Base-by-base conservation (phyloP, 108 stramenopile genomes). In the Thalassiosira profunda region DNA sequence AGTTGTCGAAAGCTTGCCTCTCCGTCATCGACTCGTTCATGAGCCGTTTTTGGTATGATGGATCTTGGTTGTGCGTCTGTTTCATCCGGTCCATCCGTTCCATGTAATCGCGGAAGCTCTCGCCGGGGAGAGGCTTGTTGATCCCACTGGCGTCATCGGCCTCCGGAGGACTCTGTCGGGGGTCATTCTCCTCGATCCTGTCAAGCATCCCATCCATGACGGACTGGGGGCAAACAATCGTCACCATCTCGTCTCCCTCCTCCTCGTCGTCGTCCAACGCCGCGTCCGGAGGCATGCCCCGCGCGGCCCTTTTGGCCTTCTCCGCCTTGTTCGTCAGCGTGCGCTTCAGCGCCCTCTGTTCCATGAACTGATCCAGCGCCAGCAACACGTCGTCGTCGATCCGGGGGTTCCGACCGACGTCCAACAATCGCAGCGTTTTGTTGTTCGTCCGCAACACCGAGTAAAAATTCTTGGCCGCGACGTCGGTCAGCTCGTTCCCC, bases 281-380 rank as follows among this genome's bases (percentile, higher is more conserved):
- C 28, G 29, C 55, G 52, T 28, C 28, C 47, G 24, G 38, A 2
- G 18, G 47, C 52, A 41, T 2, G 29, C 46, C 65, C 25, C 23
- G 24, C 12, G 51, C 47, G 29, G 37, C 44, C 43, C 37, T 52
- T 21, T 30, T 45, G n/a, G 30, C 57, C 25, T 10, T 49, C 5
- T 46, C 38, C 4, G 43, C 48, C 43, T 52, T 53, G 14, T 44
- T 21, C 11, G 31, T 67, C n/a, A 63, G 37, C 31, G 6, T 63
- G 15, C 33, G 25, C 21, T 61, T 62, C 33, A 72, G 8, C 26
- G 55, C 63, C 26, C 63, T 54, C 28, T 64, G 63, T 9, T 63
- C 37, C 72, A 74, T 64, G 33, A 58, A 74, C 40, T 45, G 45
- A 15, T 64, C 55, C 15, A 74, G 25, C 45, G 44, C 63, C 21